Base-by-base conservation (phyloP, 495 filamentous ascomycete species). In the Xylaria curta region DNA sequence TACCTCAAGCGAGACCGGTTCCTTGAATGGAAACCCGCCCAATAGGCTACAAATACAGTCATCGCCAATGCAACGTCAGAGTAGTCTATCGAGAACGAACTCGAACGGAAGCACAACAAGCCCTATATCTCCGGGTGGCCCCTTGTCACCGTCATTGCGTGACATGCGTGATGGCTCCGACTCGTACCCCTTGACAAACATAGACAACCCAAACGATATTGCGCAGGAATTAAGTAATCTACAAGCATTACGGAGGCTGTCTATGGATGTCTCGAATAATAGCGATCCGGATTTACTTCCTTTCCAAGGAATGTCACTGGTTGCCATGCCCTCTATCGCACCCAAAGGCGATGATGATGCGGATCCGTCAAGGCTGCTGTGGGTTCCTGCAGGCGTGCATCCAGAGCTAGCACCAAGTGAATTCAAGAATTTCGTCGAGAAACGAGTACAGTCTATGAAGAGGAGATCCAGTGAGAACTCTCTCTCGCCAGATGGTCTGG, bases 371-470 rank as follows among this genome's bases (percentile, higher is more conserved):
- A 89, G 93, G 72, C 81, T 98, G 62, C 93, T 98, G 68, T 99
- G 96, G 96, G 96, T 99, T 33, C 96, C 96, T 0, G 96, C 96
- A 28, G 89, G 94, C 68, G 85, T 98, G 21, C 96, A 99, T 76
- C 96, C 96, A 15, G 96, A 98, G 82, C 84, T 99, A 40, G 96
- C 97, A 36, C 97, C 96, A 6, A 94, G 91, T 79, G 97, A 98
- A 76, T 99, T 98, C 85, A 97, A 96, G 81, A 93, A 93, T 1
- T 99, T 98, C 76, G 87, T 99, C 0, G 95, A 98, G 77, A 96
- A 94, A 58, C 91, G 93, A 76, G 92, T 97, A 31, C 91, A 97
- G 66, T 89, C 93, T 15, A 97, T 98, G 75, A 92, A 94, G 81
- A 85, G 95, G 73, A 89, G 91, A 78, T 97, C 94, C 8, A 90